A percentile compares a stretch with the other conserved stretches of the same genome.
phyloP scores from a whole-genome alignment of 306 rosid genomes.

The Corylus americana region DNA sequence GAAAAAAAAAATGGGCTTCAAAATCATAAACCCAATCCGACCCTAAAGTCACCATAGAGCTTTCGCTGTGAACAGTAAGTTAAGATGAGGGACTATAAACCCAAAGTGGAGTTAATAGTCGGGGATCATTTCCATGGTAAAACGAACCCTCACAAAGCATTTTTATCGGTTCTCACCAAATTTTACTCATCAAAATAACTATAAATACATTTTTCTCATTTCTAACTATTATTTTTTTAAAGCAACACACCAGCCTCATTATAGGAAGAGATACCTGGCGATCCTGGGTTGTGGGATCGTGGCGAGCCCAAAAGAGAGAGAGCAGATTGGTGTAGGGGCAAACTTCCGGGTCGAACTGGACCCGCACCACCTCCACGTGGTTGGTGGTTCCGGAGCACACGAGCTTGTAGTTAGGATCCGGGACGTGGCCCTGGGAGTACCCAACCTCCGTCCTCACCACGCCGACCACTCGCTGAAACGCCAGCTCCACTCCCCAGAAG shows the following conservation, averaged over 20 bases:
- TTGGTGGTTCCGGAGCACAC: constrained; percentile 69
- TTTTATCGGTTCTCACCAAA: too few relatives aligned
- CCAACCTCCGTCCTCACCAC: constrained; percentile 87
- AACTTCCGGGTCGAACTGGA: constrained; percentile 68
- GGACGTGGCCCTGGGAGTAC: constrained; percentile 70
- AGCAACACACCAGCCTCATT: too few relatives aligned
- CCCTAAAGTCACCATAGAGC: too few relatives aligned
- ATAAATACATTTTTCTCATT: too few relatives aligned
- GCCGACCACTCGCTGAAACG: constrained; percentile 68
- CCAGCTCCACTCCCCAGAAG: constrained; percentile 84
- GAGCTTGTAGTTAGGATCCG: constrained; percentile 57
- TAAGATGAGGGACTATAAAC: too few relatives aligned
- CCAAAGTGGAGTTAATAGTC: too few relatives aligned
- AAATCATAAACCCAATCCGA: too few relatives aligned
- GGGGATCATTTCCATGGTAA: too few relatives aligned
- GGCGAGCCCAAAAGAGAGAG: constrained; percentile 69
- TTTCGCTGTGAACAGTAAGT: too few relatives aligned
- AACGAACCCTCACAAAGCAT: too few relatives aligned
- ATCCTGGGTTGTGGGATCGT: constrained; percentile 67
- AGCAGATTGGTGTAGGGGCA: constrained; percentile 59
- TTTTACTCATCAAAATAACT: too few relatives aligned
- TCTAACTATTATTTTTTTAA: too few relatives aligned
- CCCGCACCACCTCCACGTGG: constrained; percentile 78
- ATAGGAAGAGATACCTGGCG: constrained; percentile 55
- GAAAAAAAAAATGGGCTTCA: background rate